Conservation (phyloP, 139 green algal species). For the Mychonastes homosphaera region DNA sequence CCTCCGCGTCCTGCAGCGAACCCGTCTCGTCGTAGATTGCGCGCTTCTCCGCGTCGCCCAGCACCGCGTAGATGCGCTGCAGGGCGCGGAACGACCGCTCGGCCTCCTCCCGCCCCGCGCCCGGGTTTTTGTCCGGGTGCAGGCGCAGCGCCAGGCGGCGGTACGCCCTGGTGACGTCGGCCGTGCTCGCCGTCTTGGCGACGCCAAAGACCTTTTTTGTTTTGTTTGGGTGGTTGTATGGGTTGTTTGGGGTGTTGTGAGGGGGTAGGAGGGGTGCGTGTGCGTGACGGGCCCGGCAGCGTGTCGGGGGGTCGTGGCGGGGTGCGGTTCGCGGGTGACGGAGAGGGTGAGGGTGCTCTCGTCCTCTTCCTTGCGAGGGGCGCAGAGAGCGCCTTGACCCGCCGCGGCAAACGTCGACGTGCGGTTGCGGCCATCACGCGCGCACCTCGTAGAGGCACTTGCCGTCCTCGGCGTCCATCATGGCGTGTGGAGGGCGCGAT, state of each 20-base stretch:
- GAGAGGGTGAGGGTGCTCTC: background rate
- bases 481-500: background rate
- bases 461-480: background rate
- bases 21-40: constrained; percentile 88
- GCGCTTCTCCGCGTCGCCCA: constrained; percentile 75
- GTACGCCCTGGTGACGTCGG: constrained; percentile 78
- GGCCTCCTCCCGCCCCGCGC: constrained; percentile 37
- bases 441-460: background rate
- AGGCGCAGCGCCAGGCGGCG: constrained; percentile 68
- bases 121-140: constrained; percentile 88
- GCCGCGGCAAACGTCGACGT: background rate
- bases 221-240: no score
- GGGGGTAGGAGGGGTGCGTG: no score
- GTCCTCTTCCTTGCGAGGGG: background rate
- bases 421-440: background rate
- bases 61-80: constrained; percentile 76
- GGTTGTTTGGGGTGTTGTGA: no score
- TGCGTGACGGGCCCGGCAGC: no score
- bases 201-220: constrained; percentile 48
- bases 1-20: constrained; percentile 31
- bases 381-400: background rate
- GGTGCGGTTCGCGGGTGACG: background rate
- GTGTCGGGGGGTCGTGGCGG: background rate
- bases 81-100: constrained; percentile 77
- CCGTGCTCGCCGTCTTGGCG: constrained; percentile 36